Evolutionary conservation across 2,329 filamentous ascomycete species (phyloP), one percentile per base, ranked within the genome.

Genomic region (Colletotrichum acutatum): DNA sequence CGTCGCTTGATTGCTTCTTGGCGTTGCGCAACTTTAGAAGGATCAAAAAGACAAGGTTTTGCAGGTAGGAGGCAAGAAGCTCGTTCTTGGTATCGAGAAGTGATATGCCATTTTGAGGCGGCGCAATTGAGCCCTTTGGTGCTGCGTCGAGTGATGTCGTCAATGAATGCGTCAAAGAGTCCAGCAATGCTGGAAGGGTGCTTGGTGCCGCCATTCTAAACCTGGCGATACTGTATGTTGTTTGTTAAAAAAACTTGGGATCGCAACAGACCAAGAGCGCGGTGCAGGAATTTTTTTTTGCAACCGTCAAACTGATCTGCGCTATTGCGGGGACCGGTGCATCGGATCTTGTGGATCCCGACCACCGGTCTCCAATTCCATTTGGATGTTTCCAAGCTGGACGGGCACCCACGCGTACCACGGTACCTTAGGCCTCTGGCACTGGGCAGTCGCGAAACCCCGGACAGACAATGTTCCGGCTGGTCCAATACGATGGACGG

Each of bases 71-170:
- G 52, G 99, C 91, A 22, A 99, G 91, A n/a, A 99, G 89, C 81
- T 99, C 97, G 83, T 97, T 98, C 85, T 99, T 99, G 76, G 94
- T 91, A 80, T 98, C 95, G 78, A 99, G 92, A 1, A 99, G 90
- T 0, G 97, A 98, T 71, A 99, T 97, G 79, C 97, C 96, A 78
- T 98, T 91, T 75, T 92, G 88, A 1, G 94, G 92, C n/a, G 94
- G 90, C 61, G 93, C 85, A 72, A 97, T 89, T n/a, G 87, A 81
- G 22, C 91, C 81, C 61, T 90, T 89, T 0, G 92, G 90, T 0
- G 92, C 88, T 6, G 92, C 91, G 71, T 95, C 90, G 58, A 92
- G 87, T 0, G 93, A 90, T 0, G 91, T 88, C 0, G 87, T 86
- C 1, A 92, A 81, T 1, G 90, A 92, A 74, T 89, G 88, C 0